Base-by-base conservation (phyloP, 2,329 filamentous ascomycete genomes). In the Fusarium musae region DNA sequence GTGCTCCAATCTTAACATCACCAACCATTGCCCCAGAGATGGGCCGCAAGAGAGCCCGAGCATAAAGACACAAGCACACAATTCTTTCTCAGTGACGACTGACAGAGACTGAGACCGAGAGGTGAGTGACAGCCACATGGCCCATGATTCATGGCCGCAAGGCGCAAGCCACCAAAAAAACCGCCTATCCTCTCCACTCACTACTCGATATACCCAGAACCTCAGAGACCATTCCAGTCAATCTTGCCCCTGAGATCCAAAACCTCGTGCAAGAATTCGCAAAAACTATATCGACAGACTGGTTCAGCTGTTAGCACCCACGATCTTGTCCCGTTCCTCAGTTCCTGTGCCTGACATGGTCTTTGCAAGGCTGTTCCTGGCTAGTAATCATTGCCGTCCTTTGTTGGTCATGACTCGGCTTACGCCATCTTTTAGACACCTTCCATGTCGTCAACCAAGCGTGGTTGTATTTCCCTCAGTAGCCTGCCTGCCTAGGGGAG, bases 381-480 rank as follows among this genome's bases (percentile, higher is more conserved):
- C 70, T 73, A 67, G 66, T 42, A 54, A 68, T 54, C 66, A 59
- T 71, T 71, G 53, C 53, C 57, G 47, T 68, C 34, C 62, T 72
- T 74, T 68, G 66, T 73, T 68, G 44, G 49, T 7, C 70, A 71
- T 71, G 70, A 74, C 66, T 73, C 70, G 61, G 50, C 66, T 67
- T 49, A 60, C 66, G 59, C 59, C 54, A 59, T 53, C 37, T 67
- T 66, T 34, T 23, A 42, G 47, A 70, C 32, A 70, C 70, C 54
- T 39, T 67, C 13, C 44, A 30, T 30, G 60, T 49, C 36, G 47
- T 37, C 26, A 30, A 47, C 26, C 26, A 36, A 53, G 44, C 56
- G 52, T 32, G 53, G 58, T 47, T 26, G 40, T 44, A 43, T 49
- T 46, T 50, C 47, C 21, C 54, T 63, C 53, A 68, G 32, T 56